Base-by-base conservation (phyloP, 2,329 filamentous ascomycete genomes). In the Fusarium hostae region DNA sequence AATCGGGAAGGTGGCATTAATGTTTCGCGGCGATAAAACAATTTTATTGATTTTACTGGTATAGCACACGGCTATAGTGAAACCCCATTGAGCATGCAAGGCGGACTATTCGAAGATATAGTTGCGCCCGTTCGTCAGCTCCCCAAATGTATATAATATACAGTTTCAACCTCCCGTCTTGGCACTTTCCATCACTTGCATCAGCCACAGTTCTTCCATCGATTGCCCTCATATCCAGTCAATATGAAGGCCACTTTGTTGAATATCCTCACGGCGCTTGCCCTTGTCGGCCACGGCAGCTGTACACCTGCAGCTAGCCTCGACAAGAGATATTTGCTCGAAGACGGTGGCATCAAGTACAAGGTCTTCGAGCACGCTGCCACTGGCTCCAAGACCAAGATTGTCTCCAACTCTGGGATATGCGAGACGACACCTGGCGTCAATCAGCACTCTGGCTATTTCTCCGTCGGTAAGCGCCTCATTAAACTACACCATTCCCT, bases 401-500 rank as follows among this genome's bases (percentile, higher is more conserved):
- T 72, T 22, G 63, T 74, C 3, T 66, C 66, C 34, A 74, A 77
- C 48, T 76, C 75, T 47, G 90, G 81, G 78, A 84, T 78, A 86
- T 91, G 71, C 82, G 87, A 75, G 89, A 90, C 80, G 55, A 85
- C 71, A 78, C 84, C 55, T 81, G 91, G 81, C 82, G 89, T 82
- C 85, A 91, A 81, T 87, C 90, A 81, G 81, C 91, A 89, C 78
- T 85, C 88, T 8, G 90, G 90, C 66, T 90, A 91, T 80, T 86
- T 92, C 83, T 84, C 66, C 76, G 91, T 55, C 83, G 88, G n/a
- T 77, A 86, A 3, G 80, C 78, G 39, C 66, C 20, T 51, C 75
- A 47, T 79, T 2, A 2, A 22, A 20, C 39, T 28, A 8, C 16
- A 8, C 8, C 6, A 9, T 16, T 2, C 2, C 3, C 1, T 2